Evolutionary conservation across 2,329 filamentous ascomycete species (phyloP), one percentile per base, ranked within the genome.

Genomic region (Thyridium curvatum): DNA sequence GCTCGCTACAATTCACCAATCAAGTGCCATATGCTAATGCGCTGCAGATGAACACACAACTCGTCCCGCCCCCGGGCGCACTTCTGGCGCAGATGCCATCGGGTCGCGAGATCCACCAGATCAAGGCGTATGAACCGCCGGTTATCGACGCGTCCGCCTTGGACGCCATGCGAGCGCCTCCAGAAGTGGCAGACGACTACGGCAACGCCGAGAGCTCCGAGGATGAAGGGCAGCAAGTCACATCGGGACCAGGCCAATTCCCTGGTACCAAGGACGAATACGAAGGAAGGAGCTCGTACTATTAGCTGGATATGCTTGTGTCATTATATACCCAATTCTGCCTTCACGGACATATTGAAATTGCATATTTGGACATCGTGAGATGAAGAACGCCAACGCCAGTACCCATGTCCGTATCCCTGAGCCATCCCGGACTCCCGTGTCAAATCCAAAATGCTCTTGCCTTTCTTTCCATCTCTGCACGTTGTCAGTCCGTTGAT

Each of bases 41-140:
- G 30, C 18, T 30, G 3, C 44, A 91, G 80, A 82, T 95, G 52
- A 87, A 90, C 43, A 83, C 88, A 0, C 88, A 95, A 56, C 40
- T 69, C 2, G 74, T 97, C 26, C 88, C 90, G 0, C 72, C 84
- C 0, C 73, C 77, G 4, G 82, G 81, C 12, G 76, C 84, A 1
- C 65, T 96, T 9, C 62, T 94, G 4, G 75, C 85, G 7, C 82
- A 79, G 44, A 84, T 97, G 66, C 91, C 93, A 0, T 91, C 86
- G 2, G 91, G 91, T 2, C 78, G 91, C 46, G 90, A 96, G 52
- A 88, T 95, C 38, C 84, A 94, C 47, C 74, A 69, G 0, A 66
- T 87, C 29, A 82, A 82, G 52, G 69, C 78, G 1, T 96, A 81
- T 50, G 67, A 73, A 7, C 74, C 79, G 1, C 84, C 84, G 0